A percentile compares a stretch with the other conserved stretches of the same genome.
Evolutionary conservation across 2,329 filamentous ascomycete species (phyloP).

Genomic region (Macrophomina tecta): DNA sequence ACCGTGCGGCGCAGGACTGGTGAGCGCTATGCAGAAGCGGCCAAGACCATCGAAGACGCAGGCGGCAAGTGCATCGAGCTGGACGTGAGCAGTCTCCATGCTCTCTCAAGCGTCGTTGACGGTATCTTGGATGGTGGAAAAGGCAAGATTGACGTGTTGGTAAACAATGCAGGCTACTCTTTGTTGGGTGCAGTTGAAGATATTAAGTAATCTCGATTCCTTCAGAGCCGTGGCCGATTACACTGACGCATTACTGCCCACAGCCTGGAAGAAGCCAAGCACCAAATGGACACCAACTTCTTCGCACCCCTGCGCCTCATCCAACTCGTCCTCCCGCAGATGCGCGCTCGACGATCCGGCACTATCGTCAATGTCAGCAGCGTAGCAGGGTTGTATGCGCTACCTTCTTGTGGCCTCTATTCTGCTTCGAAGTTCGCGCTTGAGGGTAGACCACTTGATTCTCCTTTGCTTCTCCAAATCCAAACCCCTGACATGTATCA

Average conservation of each 20-base stretch:
- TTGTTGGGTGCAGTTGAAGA: conserved; percentile 33
- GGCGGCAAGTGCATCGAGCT: conserved; percentile 30
- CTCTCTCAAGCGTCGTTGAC: neutral
- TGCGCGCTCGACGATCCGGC: conserved; percentile 42
- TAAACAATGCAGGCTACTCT: conserved; percentile 39
- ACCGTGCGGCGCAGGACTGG: conserved; percentile 32
- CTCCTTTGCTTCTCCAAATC: neutral
- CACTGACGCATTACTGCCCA: no score
- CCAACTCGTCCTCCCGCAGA: conserved; percentile 55
- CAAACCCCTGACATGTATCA: neutral
- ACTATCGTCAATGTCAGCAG: conserved; percentile 57
- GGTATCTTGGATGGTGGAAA: conserved; percentile 9
- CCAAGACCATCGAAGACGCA: conserved; percentile 4
- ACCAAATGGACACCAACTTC: conserved; percentile 51
- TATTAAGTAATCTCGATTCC: neutral
- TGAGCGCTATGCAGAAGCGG: neutral
- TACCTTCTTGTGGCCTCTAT: conserved; percentile 52
- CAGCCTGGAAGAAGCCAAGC: conserved; percentile 9
- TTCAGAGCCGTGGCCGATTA: no score
- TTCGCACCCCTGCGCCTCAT: conserved; percentile 59
- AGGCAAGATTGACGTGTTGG: conserved; percentile 34
- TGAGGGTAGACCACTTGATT: neutral
- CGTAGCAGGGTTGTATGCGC: conserved; percentile 50
- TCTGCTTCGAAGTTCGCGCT: conserved; percentile 52
- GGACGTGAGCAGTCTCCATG: conserved; percentile 27